A percentile compares a stretch with the other conserved stretches of the same genome.
These are phyloP conservation scores for Chaetomium olivaceum DNA, from an alignment of 2,329 filamentous ascomycete genomes.

Conservation along the genomic window DNA sequence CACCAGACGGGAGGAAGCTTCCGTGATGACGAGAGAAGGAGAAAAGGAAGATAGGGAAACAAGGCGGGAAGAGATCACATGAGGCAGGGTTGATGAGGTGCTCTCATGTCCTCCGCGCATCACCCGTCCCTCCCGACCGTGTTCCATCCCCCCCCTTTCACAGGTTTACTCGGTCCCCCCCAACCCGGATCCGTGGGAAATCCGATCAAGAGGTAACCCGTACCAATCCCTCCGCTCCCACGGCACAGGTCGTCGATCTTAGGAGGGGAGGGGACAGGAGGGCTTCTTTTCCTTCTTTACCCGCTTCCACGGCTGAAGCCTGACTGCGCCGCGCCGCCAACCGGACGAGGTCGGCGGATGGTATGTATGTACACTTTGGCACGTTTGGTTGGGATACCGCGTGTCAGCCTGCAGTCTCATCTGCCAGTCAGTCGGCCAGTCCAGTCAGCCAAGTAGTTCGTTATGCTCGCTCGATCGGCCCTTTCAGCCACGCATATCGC, in stretches of 20 bases:
- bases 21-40: not conserved
- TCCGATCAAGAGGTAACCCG: not conserved
- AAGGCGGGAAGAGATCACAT: not conserved
- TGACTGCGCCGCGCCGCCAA: not conserved
- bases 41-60: not conserved
- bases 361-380: not conserved
- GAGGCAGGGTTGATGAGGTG: not conserved
- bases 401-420: not conserved
- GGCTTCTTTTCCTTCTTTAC: not conserved
- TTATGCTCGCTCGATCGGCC: not conserved
- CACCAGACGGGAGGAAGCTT: not conserved
- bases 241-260: not conserved
- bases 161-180: not conserved
- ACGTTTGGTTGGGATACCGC: not conserved
- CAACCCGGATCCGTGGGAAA: not conserved
- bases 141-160: not conserved
- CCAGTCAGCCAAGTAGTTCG: not conserved
- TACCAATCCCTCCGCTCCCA: too few species aligned
- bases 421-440: not conserved
- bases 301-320: not conserved
- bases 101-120: not conserved
- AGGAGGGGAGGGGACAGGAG: not conserved
- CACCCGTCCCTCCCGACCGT: not conserved
- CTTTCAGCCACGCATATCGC: not conserved
- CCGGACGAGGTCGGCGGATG: not conserved